These are phyloP conservation scores for Diaporthe sp. DNA, from an alignment of 2,329 filamentous ascomycete species.

Conservation along the genomic window DNA sequence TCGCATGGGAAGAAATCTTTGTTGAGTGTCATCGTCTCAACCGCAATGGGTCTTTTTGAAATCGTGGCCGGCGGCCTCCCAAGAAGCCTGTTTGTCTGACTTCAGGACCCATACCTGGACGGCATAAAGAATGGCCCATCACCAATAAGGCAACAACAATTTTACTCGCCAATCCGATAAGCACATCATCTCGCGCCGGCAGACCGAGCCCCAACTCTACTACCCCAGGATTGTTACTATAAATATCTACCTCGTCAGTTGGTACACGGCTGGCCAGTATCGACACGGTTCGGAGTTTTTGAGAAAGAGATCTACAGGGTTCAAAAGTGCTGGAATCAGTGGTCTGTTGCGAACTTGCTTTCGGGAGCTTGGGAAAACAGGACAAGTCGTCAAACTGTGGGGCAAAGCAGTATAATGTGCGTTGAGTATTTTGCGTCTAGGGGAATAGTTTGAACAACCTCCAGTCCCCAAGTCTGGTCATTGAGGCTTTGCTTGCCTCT, in stretches of 20 bases:
- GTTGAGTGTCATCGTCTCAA: conserved; percentile 1
- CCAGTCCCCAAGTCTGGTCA: background rate
- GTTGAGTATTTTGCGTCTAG: background rate
- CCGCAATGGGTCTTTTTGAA: conserved; percentile 15
- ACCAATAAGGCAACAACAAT: background rate
- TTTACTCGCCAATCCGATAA: background rate
- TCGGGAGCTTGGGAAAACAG: background rate
- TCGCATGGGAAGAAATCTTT: background rate
- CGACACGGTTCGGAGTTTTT: background rate
- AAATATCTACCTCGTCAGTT: background rate
- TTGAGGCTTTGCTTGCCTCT: background rate
- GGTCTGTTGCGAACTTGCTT: conserved; percentile 6
- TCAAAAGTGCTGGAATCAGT: background rate
- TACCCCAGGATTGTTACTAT: background rate
- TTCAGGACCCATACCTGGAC: background rate
- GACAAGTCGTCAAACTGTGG: background rate
- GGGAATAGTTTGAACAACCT: background rate
- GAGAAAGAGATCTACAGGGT: background rate
- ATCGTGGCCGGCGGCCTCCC: conserved; percentile 23
- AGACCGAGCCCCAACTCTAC: conserved; percentile 3
- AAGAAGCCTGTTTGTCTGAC: conserved; percentile 4
- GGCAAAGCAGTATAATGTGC: conserved; percentile 12
- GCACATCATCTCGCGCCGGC: conserved; percentile 4
- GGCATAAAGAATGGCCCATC: conserved; percentile 19
- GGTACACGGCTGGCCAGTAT: conserved; percentile 26